phyloP scores from a whole-genome alignment of 345 rosid species.

The Syzygium aromaticum region DNA sequence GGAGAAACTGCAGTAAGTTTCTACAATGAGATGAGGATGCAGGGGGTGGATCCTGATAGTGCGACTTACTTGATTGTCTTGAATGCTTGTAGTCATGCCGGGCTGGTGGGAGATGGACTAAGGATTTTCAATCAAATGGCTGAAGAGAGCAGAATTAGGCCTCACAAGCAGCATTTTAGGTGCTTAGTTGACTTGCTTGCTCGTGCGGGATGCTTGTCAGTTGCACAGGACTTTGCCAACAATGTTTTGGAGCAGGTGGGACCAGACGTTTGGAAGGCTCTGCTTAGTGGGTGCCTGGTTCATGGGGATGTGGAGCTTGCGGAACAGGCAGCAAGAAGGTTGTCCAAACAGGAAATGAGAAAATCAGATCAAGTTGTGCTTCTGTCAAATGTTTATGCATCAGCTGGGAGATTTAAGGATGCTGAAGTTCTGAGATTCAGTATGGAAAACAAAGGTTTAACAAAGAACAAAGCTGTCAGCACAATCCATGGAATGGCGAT shows the following conservation, averaged over 20 bases:
- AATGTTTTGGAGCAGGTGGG: slow-evolving; percentile 9
- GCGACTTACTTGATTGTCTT: slow-evolving; percentile 25
- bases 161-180: slow-evolving; percentile 22
- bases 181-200: slow-evolving; percentile 33
- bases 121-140: slow-evolving; percentile 26
- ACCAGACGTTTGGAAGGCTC: slow-evolving; percentile 28
- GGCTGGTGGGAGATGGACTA: slow-evolving; percentile 26
- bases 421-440: slow-evolving; percentile 31
- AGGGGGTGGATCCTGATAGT: slow-evolving; percentile 21
- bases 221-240: slow-evolving; percentile 12
- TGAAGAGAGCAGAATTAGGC: slow-evolving; percentile 20
- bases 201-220: slow-evolving; percentile 30
- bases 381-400: slow-evolving; percentile 36
- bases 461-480: slow-evolving; percentile 31
- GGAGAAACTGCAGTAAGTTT: slow-evolving; percentile 27
- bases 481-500: slow-evolving; percentile 6
- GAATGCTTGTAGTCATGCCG: slow-evolving; percentile 36
- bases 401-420: slow-evolving; percentile 39
- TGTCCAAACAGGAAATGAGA: slow-evolving; percentile 12
- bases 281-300: slow-evolving; percentile 27
- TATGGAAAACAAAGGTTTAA: slow-evolving; percentile 14
- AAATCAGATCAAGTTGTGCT: slow-evolving; percentile 18
- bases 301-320: slow-evolving; percentile 30
- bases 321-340: slow-evolving; percentile 21
- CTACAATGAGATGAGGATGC: slow-evolving; percentile 25